Evolutionary conservation across 495 filamentous ascomycete genomes (phyloP).

Genomic region (Trichoderma erinaceum): DNA sequence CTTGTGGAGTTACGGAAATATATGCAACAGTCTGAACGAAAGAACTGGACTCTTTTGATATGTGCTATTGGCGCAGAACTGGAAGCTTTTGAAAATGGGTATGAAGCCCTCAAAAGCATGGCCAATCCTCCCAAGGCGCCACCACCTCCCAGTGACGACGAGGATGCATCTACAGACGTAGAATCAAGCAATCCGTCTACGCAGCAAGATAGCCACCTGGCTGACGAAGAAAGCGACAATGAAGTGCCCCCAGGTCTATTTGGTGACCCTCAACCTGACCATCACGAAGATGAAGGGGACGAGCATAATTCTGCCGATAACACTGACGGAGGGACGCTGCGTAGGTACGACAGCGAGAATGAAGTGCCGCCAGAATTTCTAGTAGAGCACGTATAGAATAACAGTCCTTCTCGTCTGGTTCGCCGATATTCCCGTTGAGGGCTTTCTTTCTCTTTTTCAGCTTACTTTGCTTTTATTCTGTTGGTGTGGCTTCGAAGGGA

Average conservation of each 20-base stretch:
- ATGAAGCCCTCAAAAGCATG: conserved; percentile 53
- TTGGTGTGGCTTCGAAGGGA: not conserved
- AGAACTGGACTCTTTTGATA: conserved; percentile 80
- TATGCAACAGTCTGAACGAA: conserved; percentile 53
- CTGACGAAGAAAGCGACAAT: conserved; percentile 21
- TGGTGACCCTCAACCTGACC: conserved; percentile 29
- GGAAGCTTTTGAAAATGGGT: conserved; percentile 70
- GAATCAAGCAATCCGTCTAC: conserved; percentile 12
- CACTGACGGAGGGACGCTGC: conserved; percentile 19
- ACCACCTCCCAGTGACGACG: conserved; percentile 23
- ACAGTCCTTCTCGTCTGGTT: not conserved
- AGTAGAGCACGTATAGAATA: conserved; percentile 23
- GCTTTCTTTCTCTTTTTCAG: not conserved
- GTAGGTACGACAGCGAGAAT: conserved; percentile 32
- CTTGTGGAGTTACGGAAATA: conserved; percentile 54
- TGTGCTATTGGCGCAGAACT: conserved; percentile 85
- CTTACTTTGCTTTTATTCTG: not conserved
- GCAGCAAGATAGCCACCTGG: not conserved
- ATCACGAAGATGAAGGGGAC: conserved; percentile 40
- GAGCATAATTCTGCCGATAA: conserved; percentile 36
- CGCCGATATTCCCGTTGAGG: not conserved
- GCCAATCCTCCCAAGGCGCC: conserved; percentile 28
- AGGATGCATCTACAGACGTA: conserved; percentile 19
- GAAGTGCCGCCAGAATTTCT: conserved; percentile 38
- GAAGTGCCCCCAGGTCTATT: conserved; percentile 17